A percentile compares a stretch with the other conserved stretches of the same genome.
Conservation (phyloP, 495 filamentous ascomycete genomes). For the Talaromyces proteolyticus region DNA sequence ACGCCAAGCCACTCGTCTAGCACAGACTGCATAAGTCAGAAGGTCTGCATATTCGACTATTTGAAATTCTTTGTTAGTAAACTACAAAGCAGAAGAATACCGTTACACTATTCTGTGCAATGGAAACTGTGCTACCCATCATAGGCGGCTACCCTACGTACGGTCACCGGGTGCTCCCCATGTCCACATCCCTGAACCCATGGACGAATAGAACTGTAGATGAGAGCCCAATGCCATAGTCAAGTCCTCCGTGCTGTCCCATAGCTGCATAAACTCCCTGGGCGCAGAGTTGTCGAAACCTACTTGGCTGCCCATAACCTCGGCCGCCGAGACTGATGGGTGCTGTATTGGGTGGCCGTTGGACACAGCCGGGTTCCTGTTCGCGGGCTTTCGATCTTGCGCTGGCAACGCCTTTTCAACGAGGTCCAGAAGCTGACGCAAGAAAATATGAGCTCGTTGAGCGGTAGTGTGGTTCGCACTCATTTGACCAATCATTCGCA, state of each 20-base stretch:
- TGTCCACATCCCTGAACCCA: constrained; percentile 6
- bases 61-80: no score
- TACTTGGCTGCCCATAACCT: neutral
- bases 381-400: neutral
- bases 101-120: neutral
- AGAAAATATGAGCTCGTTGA: constrained; percentile 3
- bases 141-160: neutral
- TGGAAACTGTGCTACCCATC: no score
- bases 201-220: neutral
- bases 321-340: neutral
- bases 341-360: neutral
- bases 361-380: neutral
- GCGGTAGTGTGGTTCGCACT: constrained; percentile 6
- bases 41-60: no score
- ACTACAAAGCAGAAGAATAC: no score
- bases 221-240: constrained; percentile 2
- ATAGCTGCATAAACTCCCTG: constrained; percentile 6
- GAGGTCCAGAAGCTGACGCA: constrained; percentile 2
- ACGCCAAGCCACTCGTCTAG: no score
- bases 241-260: constrained; percentile 2
- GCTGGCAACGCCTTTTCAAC: neutral
- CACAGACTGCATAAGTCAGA: no score
- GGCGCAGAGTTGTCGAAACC: neutral
- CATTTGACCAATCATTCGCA: constrained; percentile 8
- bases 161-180: neutral